Percentiles rank a stretch among this genome's conserved stretches.
These are phyloP conservation scores for Monosporascus sp. DNA, from an alignment of 2,329 filamentous ascomycete genomes.

Conservation along the genomic window DNA sequence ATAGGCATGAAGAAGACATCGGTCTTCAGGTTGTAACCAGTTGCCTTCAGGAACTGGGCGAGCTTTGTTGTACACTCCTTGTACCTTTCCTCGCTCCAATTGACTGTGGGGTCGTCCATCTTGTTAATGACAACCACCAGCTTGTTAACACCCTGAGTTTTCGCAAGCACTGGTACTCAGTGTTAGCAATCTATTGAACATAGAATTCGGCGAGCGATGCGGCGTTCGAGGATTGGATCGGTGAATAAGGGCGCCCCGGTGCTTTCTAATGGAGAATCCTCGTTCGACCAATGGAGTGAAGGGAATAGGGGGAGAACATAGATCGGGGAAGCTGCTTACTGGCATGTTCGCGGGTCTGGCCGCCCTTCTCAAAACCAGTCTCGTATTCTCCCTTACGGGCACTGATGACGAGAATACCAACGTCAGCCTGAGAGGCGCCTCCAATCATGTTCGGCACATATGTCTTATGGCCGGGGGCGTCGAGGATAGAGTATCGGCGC, in stretches of 20 bases:
- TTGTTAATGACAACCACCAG: constrained; percentile 95
- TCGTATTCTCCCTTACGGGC: constrained; percentile 98
- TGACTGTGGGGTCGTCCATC: constrained; percentile 96
- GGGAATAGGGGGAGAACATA: too few species aligned
- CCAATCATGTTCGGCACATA: constrained; percentile 99
- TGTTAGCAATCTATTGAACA: neutral
- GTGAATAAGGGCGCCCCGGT: too few species aligned
- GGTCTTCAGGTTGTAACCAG: constrained; percentile 90
- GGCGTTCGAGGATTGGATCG: too few species aligned
- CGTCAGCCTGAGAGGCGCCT: constrained; percentile 85
- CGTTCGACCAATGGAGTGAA: too few species aligned
- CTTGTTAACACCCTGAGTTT: constrained; percentile 98
- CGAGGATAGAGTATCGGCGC: constrained; percentile 91
- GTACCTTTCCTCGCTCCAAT: constrained; percentile 92
- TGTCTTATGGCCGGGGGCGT: constrained; percentile 95
- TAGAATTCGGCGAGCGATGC: too few species aligned
- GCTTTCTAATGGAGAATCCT: too few species aligned
- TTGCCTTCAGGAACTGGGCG: constrained; percentile 77
- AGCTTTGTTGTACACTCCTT: constrained; percentile 92
- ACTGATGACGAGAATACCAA: constrained; percentile 92
- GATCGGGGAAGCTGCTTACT: constrained; percentile 24
- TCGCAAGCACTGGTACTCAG: constrained; percentile 63
- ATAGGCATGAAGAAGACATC: constrained; percentile 96
- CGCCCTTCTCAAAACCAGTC: constrained; percentile 92
- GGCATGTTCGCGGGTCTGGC: constrained; percentile 95